A percentile compares a stretch with the other conserved stretches of the same genome.
Conservation (phyloP, 495 filamentous ascomycete species). For the Aspergillus affinis region DNA sequence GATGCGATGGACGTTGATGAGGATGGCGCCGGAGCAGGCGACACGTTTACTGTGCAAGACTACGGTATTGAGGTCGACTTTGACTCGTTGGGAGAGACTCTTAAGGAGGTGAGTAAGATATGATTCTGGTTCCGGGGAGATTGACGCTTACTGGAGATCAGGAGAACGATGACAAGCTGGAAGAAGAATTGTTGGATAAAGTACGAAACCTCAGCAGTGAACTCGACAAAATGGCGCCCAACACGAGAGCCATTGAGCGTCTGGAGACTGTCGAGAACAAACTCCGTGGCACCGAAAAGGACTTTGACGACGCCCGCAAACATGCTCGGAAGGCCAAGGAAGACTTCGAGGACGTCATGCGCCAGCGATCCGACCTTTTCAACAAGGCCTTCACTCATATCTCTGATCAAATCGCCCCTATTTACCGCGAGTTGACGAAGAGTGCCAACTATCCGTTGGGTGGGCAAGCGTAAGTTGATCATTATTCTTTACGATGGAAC, state of each 20-base stretch:
- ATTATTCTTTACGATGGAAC: background rate
- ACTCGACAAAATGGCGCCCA: conserved; percentile 90
- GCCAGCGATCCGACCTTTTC: conserved; percentile 85
- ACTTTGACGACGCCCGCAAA: conserved; percentile 80
- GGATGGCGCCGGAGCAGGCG: conserved; percentile 45
- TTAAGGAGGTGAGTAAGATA: conserved; percentile 65
- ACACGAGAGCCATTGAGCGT: conserved; percentile 94
- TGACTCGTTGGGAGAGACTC: conserved; percentile 78
- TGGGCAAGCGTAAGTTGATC: conserved; percentile 68
- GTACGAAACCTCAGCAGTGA: conserved; percentile 71
- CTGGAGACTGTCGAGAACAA: conserved; percentile 80
- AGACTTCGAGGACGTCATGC: conserved; percentile 76
- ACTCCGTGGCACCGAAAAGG: conserved; percentile 80
- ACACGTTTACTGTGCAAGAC: conserved; percentile 62
- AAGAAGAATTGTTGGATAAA: conserved; percentile 77
- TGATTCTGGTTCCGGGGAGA: background rate
- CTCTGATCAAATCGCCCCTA: conserved; percentile 85
- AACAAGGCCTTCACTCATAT: conserved; percentile 94
- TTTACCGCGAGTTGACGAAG: conserved; percentile 93
- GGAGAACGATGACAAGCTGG: conserved; percentile 67
- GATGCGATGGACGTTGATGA: conserved; percentile 91
- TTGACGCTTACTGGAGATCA: conserved; percentile 37
- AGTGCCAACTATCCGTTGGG: conserved; percentile 82
- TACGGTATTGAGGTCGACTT: conserved; percentile 94
- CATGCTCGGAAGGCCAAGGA: conserved; percentile 73